Base-by-base conservation (phyloP, 2,329 filamentous ascomycete species). In the Acarospora socialis region DNA sequence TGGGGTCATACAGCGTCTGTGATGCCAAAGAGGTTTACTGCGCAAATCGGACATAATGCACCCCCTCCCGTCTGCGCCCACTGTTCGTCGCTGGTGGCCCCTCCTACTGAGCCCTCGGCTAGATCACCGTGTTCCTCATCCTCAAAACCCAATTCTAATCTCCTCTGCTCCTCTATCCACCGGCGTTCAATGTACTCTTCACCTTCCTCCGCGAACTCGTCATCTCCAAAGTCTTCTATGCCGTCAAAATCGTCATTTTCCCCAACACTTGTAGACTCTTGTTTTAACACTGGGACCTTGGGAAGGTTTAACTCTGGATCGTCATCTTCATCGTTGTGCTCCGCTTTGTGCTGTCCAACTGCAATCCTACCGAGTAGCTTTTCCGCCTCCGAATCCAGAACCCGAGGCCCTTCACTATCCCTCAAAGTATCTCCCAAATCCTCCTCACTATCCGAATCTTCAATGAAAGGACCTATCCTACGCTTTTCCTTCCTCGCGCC, bases 41-140 rank as follows among this genome's bases (percentile, higher is more conserved):
- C 70, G 52, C 90, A 95, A 17, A 95, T 75, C 1, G 87, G 87
- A 51, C 86, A 95, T 15, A 55, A 50, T 2, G 40, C 42, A 24
- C n/a, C 19, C 20, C 15, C 30, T 15, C 30, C 12, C 2, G 4
- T 2, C 13, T 17, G 3, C 5, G 10, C 12, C 9, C 13, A 3
- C 18, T 21, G 18, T 15, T 16, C 4, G 4, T 16, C 19, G 8
- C 15, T 20, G 6, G n/a, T 22, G 10, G 31, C 25, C 14, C 18
- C 31, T 14, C 10, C 32, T n/a, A 18, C 8, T 6, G 10, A 28
- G 8, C 38, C 30, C 15, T 34, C 29, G 8, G 2, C 5, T 15
- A 27, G 13, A 21, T 9, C 14, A 14, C 66, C 68, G 42, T 79
- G 73, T 3, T 77, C 59, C 7, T 70, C 66, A 25, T 72, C 72